Evolutionary conservation across 306 rosid genomes (phyloP).

Genomic region (Benincasa hispida): DNA sequence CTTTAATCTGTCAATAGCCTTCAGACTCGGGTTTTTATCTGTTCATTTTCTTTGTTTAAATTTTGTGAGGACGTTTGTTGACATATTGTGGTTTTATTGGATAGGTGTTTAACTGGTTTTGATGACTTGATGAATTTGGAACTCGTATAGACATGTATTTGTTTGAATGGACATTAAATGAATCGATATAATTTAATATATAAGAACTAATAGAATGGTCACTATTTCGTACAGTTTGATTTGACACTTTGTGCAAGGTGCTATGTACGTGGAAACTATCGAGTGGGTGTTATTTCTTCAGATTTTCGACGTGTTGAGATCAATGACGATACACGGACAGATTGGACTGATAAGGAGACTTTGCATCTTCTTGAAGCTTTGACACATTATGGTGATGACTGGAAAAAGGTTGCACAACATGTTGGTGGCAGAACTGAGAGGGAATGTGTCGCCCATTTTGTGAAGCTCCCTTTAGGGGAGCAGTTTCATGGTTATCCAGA

Average conservation of each 20-base stretch:
- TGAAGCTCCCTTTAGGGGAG: constrained; percentile 80
- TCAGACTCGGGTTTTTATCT: not conserved
- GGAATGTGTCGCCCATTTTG: constrained; percentile 71
- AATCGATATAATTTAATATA: not conserved
- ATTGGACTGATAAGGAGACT: constrained; percentile 78
- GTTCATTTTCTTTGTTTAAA: not conserved
- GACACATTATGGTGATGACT: constrained; percentile 74
- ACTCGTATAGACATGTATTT: not conserved
- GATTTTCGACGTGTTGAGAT: constrained; percentile 93
- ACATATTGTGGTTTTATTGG: not conserved
- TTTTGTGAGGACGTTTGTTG: not conserved
- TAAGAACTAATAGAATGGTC: not conserved
- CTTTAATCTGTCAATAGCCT: not conserved
- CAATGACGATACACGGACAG: constrained; percentile 50
- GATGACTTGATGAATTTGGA: not conserved
- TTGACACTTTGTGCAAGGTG: constrained; percentile 93
- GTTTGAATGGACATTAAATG: not conserved
- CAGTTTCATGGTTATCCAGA: constrained; percentile 33
- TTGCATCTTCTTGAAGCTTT: constrained; percentile 69
- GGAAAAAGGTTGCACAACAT: constrained; percentile 85
- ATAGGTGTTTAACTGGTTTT: not conserved
- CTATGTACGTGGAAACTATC: constrained; percentile 85
- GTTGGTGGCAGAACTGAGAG: constrained; percentile 80
- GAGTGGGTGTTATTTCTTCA: constrained; percentile 64
- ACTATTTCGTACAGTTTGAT: constrained; percentile 32